phyloP scores from a whole-genome alignment of 495 filamentous ascomycete genomes.

The Xylaria longipes region DNA sequence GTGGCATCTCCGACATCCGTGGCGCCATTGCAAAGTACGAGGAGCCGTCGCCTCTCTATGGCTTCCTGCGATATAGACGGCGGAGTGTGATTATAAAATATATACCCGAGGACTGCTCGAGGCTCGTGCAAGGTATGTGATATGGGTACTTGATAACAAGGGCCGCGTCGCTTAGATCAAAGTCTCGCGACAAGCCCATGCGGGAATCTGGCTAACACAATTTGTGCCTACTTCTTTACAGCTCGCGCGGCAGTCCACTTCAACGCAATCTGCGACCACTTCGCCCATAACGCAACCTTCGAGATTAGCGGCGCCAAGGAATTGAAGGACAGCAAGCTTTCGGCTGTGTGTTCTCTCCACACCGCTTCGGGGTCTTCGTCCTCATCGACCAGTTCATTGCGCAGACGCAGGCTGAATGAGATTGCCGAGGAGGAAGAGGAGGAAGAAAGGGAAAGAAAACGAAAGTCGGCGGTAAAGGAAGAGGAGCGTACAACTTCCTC shows the following conservation, averaged over 20 bases:
- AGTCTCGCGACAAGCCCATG: not conserved
- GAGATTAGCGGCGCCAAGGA: constrained; percentile 74
- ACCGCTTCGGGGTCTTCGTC: constrained; percentile 86
- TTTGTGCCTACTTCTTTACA: constrained; percentile 41
- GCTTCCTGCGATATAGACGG: constrained; percentile 87
- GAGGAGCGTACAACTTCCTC: constrained; percentile 41
- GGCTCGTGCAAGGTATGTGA: constrained; percentile 83
- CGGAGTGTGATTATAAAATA: constrained; percentile 92
- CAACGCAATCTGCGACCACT: constrained; percentile 81
- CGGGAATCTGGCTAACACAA: constrained; percentile 14
- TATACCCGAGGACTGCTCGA: constrained; percentile 86
- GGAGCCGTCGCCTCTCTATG: constrained; percentile 87
- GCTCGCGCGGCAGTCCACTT: constrained; percentile 96
- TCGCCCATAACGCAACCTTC: constrained; percentile 85
- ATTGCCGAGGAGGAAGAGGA: constrained; percentile 86
- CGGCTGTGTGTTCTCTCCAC: constrained; percentile 87
- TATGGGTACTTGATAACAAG: constrained; percentile 1
- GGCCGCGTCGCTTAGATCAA: constrained; percentile 16
- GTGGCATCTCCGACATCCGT: constrained; percentile 85
- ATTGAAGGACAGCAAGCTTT: constrained; percentile 84
- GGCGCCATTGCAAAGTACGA: constrained; percentile 77
- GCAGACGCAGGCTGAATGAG: constrained; percentile 78
- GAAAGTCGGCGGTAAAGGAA: constrained; percentile 54
- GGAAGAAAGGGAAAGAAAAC: constrained; percentile 55
- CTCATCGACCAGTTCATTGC: constrained; percentile 83